Evolutionary conservation across 441 rosid species (phyloP), one percentile per base, ranked within the genome.

Genomic region (Pelargonium myrrhifolium): DNA sequence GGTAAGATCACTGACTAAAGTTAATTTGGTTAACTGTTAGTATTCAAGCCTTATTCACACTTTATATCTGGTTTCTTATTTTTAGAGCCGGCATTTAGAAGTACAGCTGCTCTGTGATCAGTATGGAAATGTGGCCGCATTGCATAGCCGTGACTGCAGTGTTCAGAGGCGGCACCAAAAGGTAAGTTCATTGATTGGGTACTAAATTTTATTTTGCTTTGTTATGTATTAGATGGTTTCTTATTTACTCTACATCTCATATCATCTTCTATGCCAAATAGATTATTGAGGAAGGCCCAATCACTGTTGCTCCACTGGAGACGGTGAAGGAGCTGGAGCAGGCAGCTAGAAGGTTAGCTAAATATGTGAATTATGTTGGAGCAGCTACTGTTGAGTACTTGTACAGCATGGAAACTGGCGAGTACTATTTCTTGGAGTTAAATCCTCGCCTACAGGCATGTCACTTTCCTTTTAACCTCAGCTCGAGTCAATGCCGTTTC

Each of bases 241-340:
- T 56, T 20, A 12, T 18, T 56, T 21, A 56, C 17, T 56, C 28
- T 56, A 15, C 28, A 9, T 56, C 28, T 56, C 61, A 18, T 56
- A 14, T 9, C 28, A 14, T 20, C 61, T 20, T 56, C 14, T 56
- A 56, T 21, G 10, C 10, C 61, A 18, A 20, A 56, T 56, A 56
- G 99, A 92, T 92, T 75, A 90, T 95, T 70, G 99, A 92, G 95
- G 99, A 95, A 79, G 99, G 99, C 74, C 99, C 99, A 73, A 88
- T 95, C 39, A 95, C 98, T 40, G 95, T 95, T 77, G 97, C 98
- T 62, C 91, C 99, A 4, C 22, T 35, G 77, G 89, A 85, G 72
- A 92, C 96, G 0, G 85, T 89, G 2, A 95, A 85, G 79, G 86
- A 85, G 79, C 87, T 95, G 74, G 99, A 95, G 82, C 96, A 92